Percentiles rank a stretch among this genome's conserved stretches.
Evolutionary conservation across 2,329 filamentous ascomycete genomes (phyloP).

Genomic region (Aspergillus tanneri): DNA sequence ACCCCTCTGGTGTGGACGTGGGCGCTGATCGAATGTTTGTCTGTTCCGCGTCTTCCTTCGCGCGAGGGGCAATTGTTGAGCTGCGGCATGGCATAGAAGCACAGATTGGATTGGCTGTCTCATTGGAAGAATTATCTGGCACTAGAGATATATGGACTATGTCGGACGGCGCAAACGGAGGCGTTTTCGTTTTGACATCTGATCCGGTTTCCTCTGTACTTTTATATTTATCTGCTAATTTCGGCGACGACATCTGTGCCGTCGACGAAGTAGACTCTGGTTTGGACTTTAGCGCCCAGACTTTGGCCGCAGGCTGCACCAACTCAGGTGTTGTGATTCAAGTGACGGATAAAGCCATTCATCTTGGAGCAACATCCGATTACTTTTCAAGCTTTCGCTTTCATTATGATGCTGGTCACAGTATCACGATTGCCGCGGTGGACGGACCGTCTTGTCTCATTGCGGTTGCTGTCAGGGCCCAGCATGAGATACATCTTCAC

Average conservation of each 20-base stretch:
- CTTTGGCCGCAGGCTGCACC: conserved; percentile 45
- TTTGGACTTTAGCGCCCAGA: conserved; percentile 44
- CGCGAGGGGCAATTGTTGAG: conserved; percentile 64
- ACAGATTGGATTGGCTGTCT: conserved; percentile 54
- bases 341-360: conserved; percentile 41
- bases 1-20: conserved; percentile 22
- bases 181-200: conserved; percentile 43
- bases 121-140: conserved; percentile 41
- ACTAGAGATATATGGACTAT: conserved; percentile 48
- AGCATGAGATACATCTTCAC: conserved; percentile 29
- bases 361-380: conserved; percentile 28
- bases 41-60: conserved; percentile 61
- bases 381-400: conserved; percentile 22
- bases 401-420: conserved; percentile 23
- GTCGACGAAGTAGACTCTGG: conserved; percentile 41
- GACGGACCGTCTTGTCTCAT: conserved; percentile 31
- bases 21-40: conserved; percentile 62
- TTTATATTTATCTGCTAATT: conserved; percentile 39
- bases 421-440: conserved; percentile 32
- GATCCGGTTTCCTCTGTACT: conserved; percentile 43
- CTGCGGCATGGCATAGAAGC: conserved; percentile 69
- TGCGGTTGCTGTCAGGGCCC: conserved; percentile 27
- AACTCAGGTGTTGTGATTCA: conserved; percentile 40
- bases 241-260: conserved; percentile 39
- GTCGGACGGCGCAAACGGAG: conserved; percentile 31